Conservation (phyloP, 331 rosid genomes). For the Malus hybrid region DNA sequence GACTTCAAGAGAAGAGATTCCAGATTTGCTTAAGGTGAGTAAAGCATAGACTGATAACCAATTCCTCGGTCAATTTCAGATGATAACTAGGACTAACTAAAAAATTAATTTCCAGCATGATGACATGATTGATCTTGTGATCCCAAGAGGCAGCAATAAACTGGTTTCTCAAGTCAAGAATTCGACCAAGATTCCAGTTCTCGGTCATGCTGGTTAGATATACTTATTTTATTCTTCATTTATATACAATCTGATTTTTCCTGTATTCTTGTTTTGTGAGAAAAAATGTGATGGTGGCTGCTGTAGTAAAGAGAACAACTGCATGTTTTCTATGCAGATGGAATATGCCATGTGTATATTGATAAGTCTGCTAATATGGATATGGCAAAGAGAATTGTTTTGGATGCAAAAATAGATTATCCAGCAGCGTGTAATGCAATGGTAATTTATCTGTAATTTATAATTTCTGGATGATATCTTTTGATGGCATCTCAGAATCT, state of each 20-base stretch:
- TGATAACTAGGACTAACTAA: conserved; percentile 11
- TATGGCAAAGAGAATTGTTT: conserved; percentile 65
- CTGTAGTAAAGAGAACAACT: not conserved
- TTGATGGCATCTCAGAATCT: not conserved
- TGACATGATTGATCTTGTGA: conserved; percentile 88
- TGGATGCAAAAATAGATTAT: conserved; percentile 90
- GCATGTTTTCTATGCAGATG: conserved; percentile 50
- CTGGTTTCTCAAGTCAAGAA: conserved; percentile 86
- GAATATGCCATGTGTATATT: conserved; percentile 88
- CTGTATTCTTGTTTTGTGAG: not conserved
- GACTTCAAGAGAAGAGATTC: conserved; percentile 91
- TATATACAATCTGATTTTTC: not conserved
- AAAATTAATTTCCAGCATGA: conserved; percentile 53
- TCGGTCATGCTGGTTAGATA: conserved; percentile 93
- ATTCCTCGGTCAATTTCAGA: conserved; percentile 12
- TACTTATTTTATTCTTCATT: conserved; percentile 1
- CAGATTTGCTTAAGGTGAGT: conserved; percentile 79
- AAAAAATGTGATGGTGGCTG: conserved; percentile 4
- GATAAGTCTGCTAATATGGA: conserved; percentile 91
- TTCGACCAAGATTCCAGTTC: conserved; percentile 92
- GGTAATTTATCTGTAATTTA: conserved; percentile 40
- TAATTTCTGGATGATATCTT: not conserved
- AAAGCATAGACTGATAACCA: not conserved
- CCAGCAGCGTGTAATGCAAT: conserved; percentile 98
- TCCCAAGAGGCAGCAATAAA: conserved; percentile 98